Evolutionary conservation across 768 basidiomycete genomes (phyloP), one percentile per base, ranked within the genome.

Genomic region (Panellus pusillus): DNA sequence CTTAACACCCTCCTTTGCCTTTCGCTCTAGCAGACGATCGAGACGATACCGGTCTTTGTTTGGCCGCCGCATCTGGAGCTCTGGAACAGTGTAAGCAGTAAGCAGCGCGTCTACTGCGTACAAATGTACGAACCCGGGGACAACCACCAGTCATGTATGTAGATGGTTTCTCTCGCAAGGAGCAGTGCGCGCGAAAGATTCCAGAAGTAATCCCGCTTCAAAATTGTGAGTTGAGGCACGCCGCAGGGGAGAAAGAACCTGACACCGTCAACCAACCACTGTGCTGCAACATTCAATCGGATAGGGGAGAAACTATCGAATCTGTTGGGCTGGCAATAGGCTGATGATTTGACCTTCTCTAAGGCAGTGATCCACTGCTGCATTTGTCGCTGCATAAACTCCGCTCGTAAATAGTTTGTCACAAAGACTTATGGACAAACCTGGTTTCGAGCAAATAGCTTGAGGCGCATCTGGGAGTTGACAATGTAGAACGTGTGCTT

Each of bases 131-230:
- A 65, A 91, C 91, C 87, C 4, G 92, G 93, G 20, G 92, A 92
- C 19, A 94, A 74, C 97, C 96, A 98, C 96, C 96, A 98, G 70
- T 96, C 96, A 66, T 98, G 97, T 35, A 98, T 97, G 66, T 93
- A 95, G 50, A 97, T 93, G 41, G 73, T 79, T 63, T 93, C 87
- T 66, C 86, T 87, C 0, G 96, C 96, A 61, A 97, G 79, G 20
- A 91, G 76, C 43, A 99, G 87, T 0, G 96, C 96, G 37, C 92
- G 82, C 19, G 91, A 92, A 19, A 99, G 73, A 65, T 95, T 96
- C 97, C 96, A 99, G 72, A 93, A 96, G 66, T 99, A 99, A 68
- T 99, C 96, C 11, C 96, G 86, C 90, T 95, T 55, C 27, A n/a
- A 55, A 47, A 47, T 58, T 13, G 39, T 47, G 36, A 19, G 47